Conservation (phyloP, 805 yeast genomes). For the Wickerhamomyces rabaulensis region DNA sequence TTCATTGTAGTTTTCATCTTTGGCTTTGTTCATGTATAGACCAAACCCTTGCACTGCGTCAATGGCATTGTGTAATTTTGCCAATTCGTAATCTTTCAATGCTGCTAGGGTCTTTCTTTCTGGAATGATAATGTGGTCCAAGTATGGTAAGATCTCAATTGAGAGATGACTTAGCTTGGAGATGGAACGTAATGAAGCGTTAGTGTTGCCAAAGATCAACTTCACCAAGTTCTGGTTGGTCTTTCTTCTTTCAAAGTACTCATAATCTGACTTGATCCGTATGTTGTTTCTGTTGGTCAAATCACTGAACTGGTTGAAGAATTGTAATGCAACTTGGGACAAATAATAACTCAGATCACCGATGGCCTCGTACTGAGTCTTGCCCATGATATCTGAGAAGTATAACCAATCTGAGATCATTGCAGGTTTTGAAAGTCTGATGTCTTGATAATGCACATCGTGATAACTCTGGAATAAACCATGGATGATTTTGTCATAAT, state of each 20-base stretch:
- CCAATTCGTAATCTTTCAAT: conserved; percentile 15
- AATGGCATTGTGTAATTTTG: conserved; percentile 32
- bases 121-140: conserved; percentile 27
- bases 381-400: conserved; percentile 58
- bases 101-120: conserved; percentile 22
- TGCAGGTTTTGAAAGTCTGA: conserved; percentile 52
- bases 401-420: conserved; percentile 69
- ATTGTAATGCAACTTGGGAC: conserved; percentile 52
- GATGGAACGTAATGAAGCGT: conserved; percentile 12
- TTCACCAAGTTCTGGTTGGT: conserved; percentile 10
- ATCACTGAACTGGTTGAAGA: conserved; percentile 62
- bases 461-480: conserved; percentile 71
- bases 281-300: conserved; percentile 35
- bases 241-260: conserved; percentile 17
- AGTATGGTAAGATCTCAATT: conserved; percentile 30
- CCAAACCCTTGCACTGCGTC: conserved; percentile 34
- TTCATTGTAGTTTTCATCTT: conserved; percentile 26
- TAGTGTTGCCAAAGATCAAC: conserved; percentile 6
- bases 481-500: conserved; percentile 57
- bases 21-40: conserved; percentile 31
- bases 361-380: conserved; percentile 36
- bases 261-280: conserved; percentile 27
- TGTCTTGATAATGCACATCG: conserved; percentile 59
- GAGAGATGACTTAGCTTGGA: conserved; percentile 13
- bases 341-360: conserved; percentile 50